Evolutionary conservation across 371 early-diverging fungal species (phyloP).

Genomic region (Batkoa obscura): DNA sequence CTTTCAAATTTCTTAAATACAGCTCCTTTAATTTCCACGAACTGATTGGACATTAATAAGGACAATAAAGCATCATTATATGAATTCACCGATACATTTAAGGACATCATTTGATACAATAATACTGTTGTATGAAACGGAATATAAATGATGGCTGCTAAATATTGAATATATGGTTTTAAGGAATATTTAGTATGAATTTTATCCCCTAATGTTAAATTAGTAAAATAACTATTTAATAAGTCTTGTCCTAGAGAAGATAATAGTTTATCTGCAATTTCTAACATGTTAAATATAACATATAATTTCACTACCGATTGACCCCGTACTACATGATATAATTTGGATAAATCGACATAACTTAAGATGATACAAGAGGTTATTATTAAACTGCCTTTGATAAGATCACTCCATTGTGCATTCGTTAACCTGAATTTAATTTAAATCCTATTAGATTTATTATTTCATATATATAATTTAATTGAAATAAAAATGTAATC

Average conservation of each 20-base stretch:
- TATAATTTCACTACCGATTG: slow-evolving; percentile 92
- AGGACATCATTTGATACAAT: slow-evolving; percentile 88
- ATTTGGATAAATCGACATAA: slow-evolving; percentile 62
- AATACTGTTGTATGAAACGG: slow-evolving; percentile 68
- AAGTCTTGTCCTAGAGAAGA: slow-evolving; percentile 87
- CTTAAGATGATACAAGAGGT: slow-evolving; percentile 52
- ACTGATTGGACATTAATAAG: slow-evolving; percentile 86
- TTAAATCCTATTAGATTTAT: too few relatives aligned
- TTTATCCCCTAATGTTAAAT: slow-evolving; percentile 18
- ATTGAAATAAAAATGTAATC: too few relatives aligned
- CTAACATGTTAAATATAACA: slow-evolving; percentile 87
- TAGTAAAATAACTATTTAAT: slow-evolving; percentile 73
- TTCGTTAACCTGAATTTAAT: too few relatives aligned
- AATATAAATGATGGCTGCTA: slow-evolving; percentile 9
- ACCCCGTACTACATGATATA: slow-evolving; percentile 89
- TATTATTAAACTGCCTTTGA: slow-evolving; percentile 21
- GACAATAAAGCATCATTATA: slow-evolving; percentile 83
- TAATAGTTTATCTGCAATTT: slow-evolving; percentile 84
- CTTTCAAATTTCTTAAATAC: slow-evolving; percentile 93
- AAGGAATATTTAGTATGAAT: slow-evolving; percentile 17
- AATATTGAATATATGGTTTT: slow-evolving; percentile 4
- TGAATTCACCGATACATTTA: slow-evolving; percentile 90
- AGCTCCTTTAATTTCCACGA: slow-evolving; percentile 91
- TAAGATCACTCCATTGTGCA: too few relatives aligned
- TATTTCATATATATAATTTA: too few relatives aligned